A percentile compares a stretch with the other conserved stretches of the same genome.
Conservation (phyloP, 2,329 filamentous ascomycete species). For the Scytalidium lignicola region DNA sequence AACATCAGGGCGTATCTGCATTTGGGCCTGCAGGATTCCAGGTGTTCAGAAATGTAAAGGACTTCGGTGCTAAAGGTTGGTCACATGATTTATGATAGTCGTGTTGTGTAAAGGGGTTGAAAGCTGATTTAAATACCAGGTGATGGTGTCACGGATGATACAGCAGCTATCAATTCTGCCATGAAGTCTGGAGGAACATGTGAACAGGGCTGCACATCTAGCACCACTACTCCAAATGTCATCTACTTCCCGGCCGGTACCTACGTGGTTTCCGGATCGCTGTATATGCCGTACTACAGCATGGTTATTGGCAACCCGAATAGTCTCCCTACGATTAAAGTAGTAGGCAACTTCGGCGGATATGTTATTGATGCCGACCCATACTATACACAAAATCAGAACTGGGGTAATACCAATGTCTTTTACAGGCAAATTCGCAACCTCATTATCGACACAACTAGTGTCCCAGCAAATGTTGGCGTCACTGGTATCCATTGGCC, state of each 20-base stretch:
- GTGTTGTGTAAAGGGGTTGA: not conserved
- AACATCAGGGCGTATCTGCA: slow-evolving; percentile 16
- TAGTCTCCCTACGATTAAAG: slow-evolving; percentile 66
- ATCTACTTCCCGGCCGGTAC: slow-evolving; percentile 24
- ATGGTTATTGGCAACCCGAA: slow-evolving; percentile 24
- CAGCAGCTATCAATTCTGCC: slow-evolving; percentile 68
- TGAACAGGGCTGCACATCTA: slow-evolving; percentile 26
- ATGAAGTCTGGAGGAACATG: slow-evolving; percentile 19
- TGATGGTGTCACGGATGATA: slow-evolving; percentile 72
- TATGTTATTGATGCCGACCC: slow-evolving; percentile 89
- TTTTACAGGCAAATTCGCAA: slow-evolving; percentile 64
- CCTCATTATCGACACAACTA: slow-evolving; percentile 53
- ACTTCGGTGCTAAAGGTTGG: slow-evolving; percentile 10
- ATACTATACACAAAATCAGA: slow-evolving; percentile 63
- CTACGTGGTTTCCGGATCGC: slow-evolving; percentile 19
- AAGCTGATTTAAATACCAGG: slow-evolving; percentile 3
- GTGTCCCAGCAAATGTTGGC: slow-evolving; percentile 16
- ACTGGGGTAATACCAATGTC: slow-evolving; percentile 68
- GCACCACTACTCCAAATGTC: slow-evolving; percentile 38
- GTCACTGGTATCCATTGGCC: slow-evolving; percentile 46
- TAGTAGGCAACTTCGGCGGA: slow-evolving; percentile 63
- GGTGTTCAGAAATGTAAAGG: slow-evolving; percentile 17
- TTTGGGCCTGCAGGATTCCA: slow-evolving; percentile 14
- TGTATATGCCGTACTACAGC: slow-evolving; percentile 20
- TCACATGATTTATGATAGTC: not conserved